These are phyloP conservation scores for Daldinia childiae DNA, from an alignment of 495 filamentous ascomycete genomes.

Conservation along the genomic window DNA sequence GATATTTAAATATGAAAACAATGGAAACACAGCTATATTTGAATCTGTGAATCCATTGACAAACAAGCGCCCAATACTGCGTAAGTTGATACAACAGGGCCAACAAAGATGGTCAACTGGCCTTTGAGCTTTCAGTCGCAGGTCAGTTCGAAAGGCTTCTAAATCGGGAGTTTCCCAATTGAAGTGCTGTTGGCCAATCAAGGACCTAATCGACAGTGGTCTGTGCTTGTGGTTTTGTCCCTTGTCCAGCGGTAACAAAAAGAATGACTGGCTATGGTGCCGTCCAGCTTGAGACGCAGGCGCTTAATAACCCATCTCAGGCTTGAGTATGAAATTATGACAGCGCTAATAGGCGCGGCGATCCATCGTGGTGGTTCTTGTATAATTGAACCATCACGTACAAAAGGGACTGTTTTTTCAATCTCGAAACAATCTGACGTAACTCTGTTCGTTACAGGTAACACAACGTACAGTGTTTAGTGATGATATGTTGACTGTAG, in stretches of 20 bases:
- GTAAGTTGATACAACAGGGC: slow-evolving; percentile 14
- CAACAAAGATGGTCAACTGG: slow-evolving; percentile 27
- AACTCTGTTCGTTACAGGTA: background rate
- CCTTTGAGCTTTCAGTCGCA: slow-evolving; percentile 18
- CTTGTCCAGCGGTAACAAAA: slow-evolving; percentile 9
- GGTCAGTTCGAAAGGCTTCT: slow-evolving; percentile 35
- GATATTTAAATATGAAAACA: slow-evolving; percentile 36
- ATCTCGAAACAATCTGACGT: slow-evolving; percentile 17
- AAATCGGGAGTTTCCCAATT: slow-evolving; percentile 37
- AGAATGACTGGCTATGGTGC: slow-evolving; percentile 22
- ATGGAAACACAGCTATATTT: slow-evolving; percentile 26
- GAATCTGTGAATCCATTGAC: slow-evolving; percentile 17
- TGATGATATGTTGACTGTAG: background rate
- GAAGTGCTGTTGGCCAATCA: slow-evolving; percentile 32
- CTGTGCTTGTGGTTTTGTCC: slow-evolving; percentile 23
- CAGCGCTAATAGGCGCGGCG: slow-evolving; percentile 31
- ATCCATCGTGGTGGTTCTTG: slow-evolving; percentile 12
- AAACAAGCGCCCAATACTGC: slow-evolving; percentile 36
- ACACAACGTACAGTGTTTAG: background rate
- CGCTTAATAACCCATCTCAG: slow-evolving; percentile 27
- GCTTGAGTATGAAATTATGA: slow-evolving; percentile 6
- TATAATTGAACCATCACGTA: slow-evolving; percentile 12
- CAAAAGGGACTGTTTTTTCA: background rate
- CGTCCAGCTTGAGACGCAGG: slow-evolving; percentile 18
- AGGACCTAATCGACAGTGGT: slow-evolving; percentile 11